These are phyloP conservation scores for Calonectria naviculata DNA, from an alignment of 2,329 filamentous ascomycete genomes.

Conservation along the genomic window DNA sequence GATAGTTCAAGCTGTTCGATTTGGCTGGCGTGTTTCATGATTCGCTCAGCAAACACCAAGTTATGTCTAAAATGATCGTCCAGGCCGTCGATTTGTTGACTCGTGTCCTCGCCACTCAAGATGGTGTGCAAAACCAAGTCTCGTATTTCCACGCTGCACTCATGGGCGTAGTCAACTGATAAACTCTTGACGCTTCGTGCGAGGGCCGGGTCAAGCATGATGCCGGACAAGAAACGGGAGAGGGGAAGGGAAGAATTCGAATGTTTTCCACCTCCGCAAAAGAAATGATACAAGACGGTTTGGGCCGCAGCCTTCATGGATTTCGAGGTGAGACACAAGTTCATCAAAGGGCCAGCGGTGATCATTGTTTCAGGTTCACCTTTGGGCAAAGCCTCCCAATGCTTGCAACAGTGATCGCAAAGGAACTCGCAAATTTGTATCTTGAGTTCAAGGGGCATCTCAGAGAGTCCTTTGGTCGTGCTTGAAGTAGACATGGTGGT, in stretches of 20 bases:
- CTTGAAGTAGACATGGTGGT: not conserved
- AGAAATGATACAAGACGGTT: not conserved
- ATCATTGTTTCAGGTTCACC: not conserved
- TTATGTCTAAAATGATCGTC: not conserved
- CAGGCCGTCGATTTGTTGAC: not conserved
- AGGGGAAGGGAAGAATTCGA: not conserved
- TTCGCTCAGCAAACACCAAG: not conserved
- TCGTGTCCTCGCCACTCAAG: no score
- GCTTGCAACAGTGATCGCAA: not conserved
- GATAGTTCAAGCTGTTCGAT: not conserved
- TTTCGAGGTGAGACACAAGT: conserved; percentile 6
- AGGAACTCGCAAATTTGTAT: conserved; percentile 51
- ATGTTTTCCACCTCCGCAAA: not conserved
- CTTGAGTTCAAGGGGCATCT: not conserved
- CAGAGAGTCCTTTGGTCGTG: not conserved
- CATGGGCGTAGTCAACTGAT: not conserved
- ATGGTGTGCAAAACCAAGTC: not conserved
- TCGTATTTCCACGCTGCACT: not conserved
- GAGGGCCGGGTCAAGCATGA: not conserved
- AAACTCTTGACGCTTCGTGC: not conserved
- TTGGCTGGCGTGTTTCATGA: not conserved
- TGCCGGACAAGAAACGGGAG: not conserved
- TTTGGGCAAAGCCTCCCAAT: not conserved
- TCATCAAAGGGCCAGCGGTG: not conserved
- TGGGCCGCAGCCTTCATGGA: not conserved